Percentiles rank a stretch among this genome's conserved stretches.
Evolutionary conservation across 2,329 filamentous ascomycete species (phyloP).

Genomic region (Myriosclerotinia scirpicola): DNA sequence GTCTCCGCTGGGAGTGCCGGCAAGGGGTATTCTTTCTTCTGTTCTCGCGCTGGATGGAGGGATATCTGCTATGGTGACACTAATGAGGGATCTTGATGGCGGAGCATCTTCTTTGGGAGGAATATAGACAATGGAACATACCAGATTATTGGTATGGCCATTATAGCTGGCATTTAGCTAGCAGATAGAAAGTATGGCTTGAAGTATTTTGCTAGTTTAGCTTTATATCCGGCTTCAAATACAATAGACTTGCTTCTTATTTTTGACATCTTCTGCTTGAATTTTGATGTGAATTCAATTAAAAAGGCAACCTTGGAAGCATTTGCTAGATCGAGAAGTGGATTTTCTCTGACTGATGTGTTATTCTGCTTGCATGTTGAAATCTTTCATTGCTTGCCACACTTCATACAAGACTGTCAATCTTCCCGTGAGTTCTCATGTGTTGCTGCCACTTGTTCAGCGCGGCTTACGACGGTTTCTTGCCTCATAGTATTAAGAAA

Average conservation of each 20-base stretch:
- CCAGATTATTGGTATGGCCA: no score
- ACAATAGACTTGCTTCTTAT: neutral
- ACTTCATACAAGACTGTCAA: neutral
- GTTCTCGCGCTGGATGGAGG: neutral
- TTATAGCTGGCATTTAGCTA: neutral
- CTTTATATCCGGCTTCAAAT: neutral
- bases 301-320: accelerated
- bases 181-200: neutral
- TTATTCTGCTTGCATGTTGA: no score
- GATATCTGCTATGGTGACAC: neutral
- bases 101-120: neutral
- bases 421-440: no score
- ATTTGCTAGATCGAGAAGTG: no score
- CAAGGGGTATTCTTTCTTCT: neutral
- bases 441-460: no score
- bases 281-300: no score
- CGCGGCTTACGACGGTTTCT: no score
- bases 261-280: no score
- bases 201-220: neutral
- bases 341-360: no score
- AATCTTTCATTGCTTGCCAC: neutral
- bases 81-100: no score
- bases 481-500: no score
- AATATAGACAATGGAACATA: neutral
- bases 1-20: neutral